These are phyloP conservation scores for Monosporascus sp. DNA, from an alignment of 2,329 filamentous ascomycete genomes.

Conservation along the genomic window DNA sequence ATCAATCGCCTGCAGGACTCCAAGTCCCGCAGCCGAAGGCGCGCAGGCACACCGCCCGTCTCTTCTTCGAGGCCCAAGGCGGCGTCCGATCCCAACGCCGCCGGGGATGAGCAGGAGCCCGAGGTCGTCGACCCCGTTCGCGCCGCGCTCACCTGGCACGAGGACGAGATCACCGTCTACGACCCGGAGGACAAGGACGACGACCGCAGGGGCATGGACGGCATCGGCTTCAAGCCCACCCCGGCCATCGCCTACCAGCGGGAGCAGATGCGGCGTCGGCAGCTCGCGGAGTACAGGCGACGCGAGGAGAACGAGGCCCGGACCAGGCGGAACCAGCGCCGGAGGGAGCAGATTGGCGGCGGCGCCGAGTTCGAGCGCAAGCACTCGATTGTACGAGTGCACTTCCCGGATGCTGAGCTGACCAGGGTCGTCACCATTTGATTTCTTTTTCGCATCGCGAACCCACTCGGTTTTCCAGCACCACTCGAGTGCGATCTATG, in stretches of 20 bases:
- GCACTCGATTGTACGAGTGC: slow-evolving; percentile 25
- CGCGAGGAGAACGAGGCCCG: slow-evolving; percentile 58
- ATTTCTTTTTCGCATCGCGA: not conserved
- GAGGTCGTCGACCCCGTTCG: slow-evolving; percentile 47
- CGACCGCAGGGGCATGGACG: slow-evolving; percentile 62
- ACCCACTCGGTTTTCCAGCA: too few relatives aligned
- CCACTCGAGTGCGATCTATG: not conserved
- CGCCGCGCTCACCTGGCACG: slow-evolving; percentile 60
- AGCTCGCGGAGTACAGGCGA: slow-evolving; percentile 57
- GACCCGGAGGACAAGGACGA: slow-evolving; percentile 61
- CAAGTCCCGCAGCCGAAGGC: slow-evolving; percentile 28
- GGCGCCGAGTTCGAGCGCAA: slow-evolving; percentile 18
- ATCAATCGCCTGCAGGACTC: slow-evolving; percentile 35
- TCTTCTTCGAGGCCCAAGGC: slow-evolving; percentile 15
- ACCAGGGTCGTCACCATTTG: slow-evolving; percentile 24
- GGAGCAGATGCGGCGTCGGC: slow-evolving; percentile 51
- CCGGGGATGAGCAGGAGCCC: slow-evolving; percentile 27
- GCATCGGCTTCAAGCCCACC: slow-evolving; percentile 61
- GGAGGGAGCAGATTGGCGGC: slow-evolving; percentile 31
- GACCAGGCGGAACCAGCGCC: slow-evolving; percentile 47
- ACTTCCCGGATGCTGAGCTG: slow-evolving; percentile 26
- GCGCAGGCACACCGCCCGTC: slow-evolving; percentile 22
- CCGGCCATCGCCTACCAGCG: slow-evolving; percentile 55
- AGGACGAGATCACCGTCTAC: slow-evolving; percentile 63
- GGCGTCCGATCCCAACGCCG: slow-evolving; percentile 13